Percentiles rank a stretch among this genome's conserved stretches.
phyloP scores from a whole-genome alignment of 768 basidiomycete genomes.

The Auriculariales sp. region DNA sequence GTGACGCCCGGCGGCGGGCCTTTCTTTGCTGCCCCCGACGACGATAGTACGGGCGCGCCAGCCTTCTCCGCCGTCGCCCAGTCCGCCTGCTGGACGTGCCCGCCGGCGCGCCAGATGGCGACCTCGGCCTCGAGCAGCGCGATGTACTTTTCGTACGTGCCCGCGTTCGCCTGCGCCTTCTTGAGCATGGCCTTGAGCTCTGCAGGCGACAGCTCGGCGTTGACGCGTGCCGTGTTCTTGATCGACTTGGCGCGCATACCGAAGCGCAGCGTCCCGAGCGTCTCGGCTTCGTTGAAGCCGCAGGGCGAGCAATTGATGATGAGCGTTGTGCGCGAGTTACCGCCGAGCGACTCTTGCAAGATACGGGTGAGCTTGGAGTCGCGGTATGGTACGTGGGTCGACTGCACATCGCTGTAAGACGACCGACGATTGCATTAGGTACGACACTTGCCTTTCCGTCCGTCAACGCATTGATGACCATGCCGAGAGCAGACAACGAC shows the following conservation, averaged over 20 bases:
- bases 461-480: constrained; percentile 98
- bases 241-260: constrained; percentile 99
- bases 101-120: constrained; percentile 78
- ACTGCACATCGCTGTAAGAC: too few species aligned
- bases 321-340: constrained; percentile 90
- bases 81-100: constrained; percentile 64
- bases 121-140: constrained; percentile 84
- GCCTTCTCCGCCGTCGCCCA: constrained; percentile 66
- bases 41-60: constrained; percentile 14
- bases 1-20: constrained; percentile 41
- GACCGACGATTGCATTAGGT: constrained; percentile 2
- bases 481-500: constrained; percentile 89
- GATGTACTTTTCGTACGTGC: constrained; percentile 74
- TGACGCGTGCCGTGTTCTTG: constrained; percentile 98
- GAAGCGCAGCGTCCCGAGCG: constrained; percentile 91
- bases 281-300: constrained; percentile 93
- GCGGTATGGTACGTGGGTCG: constrained; percentile 93
- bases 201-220: constrained; percentile 89
- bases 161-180: constrained; percentile 79
- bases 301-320: constrained; percentile 99
- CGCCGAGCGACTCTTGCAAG: constrained; percentile 94
- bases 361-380: constrained; percentile 99
- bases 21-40: constrained; percentile 30
- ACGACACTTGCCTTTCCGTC: constrained; percentile 68
- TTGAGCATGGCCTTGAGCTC: constrained; percentile 87